phyloP scores from a whole-genome alignment of 2,329 filamentous ascomycete species.

The Diaporthe sp. region DNA sequence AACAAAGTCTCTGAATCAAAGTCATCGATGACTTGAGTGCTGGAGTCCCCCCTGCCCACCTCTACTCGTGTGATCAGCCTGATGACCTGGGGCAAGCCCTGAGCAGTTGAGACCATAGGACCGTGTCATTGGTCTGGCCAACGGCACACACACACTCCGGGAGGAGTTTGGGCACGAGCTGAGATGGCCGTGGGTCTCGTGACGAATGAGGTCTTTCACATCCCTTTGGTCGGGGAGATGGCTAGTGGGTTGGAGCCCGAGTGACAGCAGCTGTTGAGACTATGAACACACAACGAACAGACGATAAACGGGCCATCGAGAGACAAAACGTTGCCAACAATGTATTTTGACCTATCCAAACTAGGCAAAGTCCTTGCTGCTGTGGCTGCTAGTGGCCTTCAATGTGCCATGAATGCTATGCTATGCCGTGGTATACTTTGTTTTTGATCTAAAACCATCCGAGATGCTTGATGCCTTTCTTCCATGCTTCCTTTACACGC shows the following conservation, averaged over 20 bases:
- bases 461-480: slow-evolving; percentile 28
- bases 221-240: neutral
- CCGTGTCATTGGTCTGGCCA: neutral
- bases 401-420: slow-evolving; percentile 29
- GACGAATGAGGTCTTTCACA: neutral
- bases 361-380: slow-evolving; percentile 25
- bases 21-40: neutral
- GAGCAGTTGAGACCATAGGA: neutral
- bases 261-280: neutral
- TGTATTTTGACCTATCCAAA: slow-evolving; percentile 35
- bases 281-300: neutral
- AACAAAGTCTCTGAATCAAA: slow-evolving; percentile 32
- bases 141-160: too few species aligned
- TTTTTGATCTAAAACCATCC: slow-evolving; percentile 15
- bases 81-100: neutral
- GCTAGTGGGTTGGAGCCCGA: neutral
- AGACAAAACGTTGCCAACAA: neutral
- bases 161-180: neutral
- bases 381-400: neutral
- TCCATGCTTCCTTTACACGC: slow-evolving; percentile 13
- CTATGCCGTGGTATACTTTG: slow-evolving; percentile 39
- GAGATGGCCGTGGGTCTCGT: neutral
- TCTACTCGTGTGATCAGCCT: neutral
- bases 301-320: neutral
- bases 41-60: neutral